Evolutionary conservation across 2,329 filamentous ascomycete genomes (phyloP).

Genomic region (Penicillium crustosum): DNA sequence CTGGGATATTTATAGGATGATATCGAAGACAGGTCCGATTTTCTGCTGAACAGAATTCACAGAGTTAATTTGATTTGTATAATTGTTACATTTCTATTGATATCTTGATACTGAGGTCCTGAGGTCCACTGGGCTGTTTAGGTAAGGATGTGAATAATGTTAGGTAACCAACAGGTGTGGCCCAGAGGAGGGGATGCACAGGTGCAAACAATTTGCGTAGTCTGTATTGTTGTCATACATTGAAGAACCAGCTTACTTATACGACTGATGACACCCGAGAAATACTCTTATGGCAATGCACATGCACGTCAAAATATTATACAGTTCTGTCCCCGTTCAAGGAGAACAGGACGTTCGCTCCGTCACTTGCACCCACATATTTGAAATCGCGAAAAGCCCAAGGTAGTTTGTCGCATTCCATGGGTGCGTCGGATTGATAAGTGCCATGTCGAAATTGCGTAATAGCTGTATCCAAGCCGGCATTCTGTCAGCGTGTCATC

Average conservation of each 20-base stretch:
- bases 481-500: neutral
- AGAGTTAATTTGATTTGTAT: too few relatives aligned
- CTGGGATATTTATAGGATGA: too few relatives aligned
- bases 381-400: conserved; percentile 18
- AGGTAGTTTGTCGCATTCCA: conserved; percentile 18
- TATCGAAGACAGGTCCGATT: too few relatives aligned
- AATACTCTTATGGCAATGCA: neutral
- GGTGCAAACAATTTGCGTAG: too few relatives aligned
- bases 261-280: too few relatives aligned
- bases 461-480: conserved; percentile 11
- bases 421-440: conserved; percentile 19
- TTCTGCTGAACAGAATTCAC: too few relatives aligned
- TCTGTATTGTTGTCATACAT: neutral
- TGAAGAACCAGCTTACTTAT: neutral
- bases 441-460: conserved; percentile 19
- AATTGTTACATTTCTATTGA: too few relatives aligned
- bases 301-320: neutral
- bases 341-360: conserved; percentile 3
- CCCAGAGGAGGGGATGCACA: too few relatives aligned
- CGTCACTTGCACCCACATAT: conserved; percentile 21
- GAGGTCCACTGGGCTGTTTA: too few relatives aligned
- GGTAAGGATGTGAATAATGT: too few relatives aligned
- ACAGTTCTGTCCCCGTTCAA: neutral
- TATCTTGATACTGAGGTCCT: too few relatives aligned
- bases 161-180: too few relatives aligned